phyloP scores from a whole-genome alignment of 2,329 filamentous ascomycete genomes.

The Tolypocladium ovalisporum region DNA sequence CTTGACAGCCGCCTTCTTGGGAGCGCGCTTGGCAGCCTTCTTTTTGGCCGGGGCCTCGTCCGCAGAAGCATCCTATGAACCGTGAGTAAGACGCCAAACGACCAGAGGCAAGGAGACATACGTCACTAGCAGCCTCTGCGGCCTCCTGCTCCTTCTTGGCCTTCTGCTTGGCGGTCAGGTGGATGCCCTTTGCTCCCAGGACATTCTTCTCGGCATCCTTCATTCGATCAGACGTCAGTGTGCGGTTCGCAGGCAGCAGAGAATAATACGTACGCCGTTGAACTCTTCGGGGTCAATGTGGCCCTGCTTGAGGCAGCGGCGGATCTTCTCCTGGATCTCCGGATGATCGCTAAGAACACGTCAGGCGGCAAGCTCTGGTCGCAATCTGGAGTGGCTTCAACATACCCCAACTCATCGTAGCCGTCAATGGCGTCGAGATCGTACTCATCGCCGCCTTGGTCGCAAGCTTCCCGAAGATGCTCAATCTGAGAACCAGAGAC shows the following conservation, averaged over 20 bases:
- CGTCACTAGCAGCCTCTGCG: conserved; percentile 14
- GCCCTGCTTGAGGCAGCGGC: conserved; percentile 60
- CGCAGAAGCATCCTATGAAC: conserved; percentile 13
- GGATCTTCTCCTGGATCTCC: conserved; percentile 63
- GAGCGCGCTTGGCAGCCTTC: conserved; percentile 10
- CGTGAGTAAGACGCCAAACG: conserved; percentile 6
- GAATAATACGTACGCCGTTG: conserved; percentile 60
- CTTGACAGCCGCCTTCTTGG: background rate
- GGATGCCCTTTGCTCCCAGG: conserved; percentile 55
- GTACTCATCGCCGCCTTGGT: conserved; percentile 31
- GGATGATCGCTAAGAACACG: conserved; percentile 28
- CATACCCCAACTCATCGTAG: conserved; percentile 59
- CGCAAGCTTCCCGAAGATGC: conserved; percentile 50
- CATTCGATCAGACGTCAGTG: background rate
- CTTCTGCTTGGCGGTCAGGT: conserved; percentile 27
- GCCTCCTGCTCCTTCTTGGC: conserved; percentile 21
- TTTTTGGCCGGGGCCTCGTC: conserved; percentile 18
- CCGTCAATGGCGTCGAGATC: conserved; percentile 66
- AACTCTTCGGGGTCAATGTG: conserved; percentile 81
- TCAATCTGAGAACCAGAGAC: conserved; percentile 65
- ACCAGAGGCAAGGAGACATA: conserved; percentile 1
- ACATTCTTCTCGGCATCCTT: conserved; percentile 68
- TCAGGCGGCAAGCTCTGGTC: conserved; percentile 2
- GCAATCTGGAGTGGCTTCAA: conserved; percentile 1
- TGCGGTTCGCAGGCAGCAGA: background rate